Evolutionary conservation across 164 flowering plant genomes (phyloP), one percentile per base, ranked within the genome.

Genomic region (Liriodendron chinense): DNA sequence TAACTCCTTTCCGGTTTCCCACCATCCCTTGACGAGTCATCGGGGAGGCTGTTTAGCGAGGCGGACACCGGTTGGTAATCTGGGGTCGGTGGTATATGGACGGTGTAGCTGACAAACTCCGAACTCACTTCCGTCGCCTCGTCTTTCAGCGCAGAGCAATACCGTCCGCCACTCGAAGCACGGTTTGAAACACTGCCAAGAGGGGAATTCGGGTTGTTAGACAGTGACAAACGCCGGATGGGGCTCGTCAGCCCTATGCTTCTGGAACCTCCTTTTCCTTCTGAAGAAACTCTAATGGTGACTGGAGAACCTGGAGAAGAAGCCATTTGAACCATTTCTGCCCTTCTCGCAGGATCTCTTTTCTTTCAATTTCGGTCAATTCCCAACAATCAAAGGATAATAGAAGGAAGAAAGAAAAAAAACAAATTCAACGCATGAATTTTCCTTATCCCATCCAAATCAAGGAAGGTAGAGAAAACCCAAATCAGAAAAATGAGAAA

Each of bases 71-170:
- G 72, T 14, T 86, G 87, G 72, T 86, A 86, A 65, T 93, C 98
- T 0, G 98, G 97, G 0, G 97, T 94, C 5, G 92, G 89, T 1
- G 97, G 98, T 16, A 94, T 90, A 63, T 92, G 94, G 64, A 94
- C 97, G 0, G 97, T 91, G 80, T 94, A 94, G 2, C 78, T 71
- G 4, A 91, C 92, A 25, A 77, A 88, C 28, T 92, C 94, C 0
- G 91, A 70, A 57, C 53, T 83, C 21, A 78, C 50, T 65, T 85
- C 91, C 8, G 70, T 64, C 9, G 72, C 63, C 9, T 81, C 77
- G 28, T 82, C 86, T 76, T 80, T 83, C 0, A 87, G 76, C 79
- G 79, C 79, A 0, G 92, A 83, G 59, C 82, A 76, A 63, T 84
- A 84, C 72, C 89, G 75, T 57, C 92, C 89, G 43, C 88, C 89